Evolutionary conservation across 2,329 filamentous ascomycete genomes (phyloP).

Genomic region (Exophiala bonariae): DNA sequence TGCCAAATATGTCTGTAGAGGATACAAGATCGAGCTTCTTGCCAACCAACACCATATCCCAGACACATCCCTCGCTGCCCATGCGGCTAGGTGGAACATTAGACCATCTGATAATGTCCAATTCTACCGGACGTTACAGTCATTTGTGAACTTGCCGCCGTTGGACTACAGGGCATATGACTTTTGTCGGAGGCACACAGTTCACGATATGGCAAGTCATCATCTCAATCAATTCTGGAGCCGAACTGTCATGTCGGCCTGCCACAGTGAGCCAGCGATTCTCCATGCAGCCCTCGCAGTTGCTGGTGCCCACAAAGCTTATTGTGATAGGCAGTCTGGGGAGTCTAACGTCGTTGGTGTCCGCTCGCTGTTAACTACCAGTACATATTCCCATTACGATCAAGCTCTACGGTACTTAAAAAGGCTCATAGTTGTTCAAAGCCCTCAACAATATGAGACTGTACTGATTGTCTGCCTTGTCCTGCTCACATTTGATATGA

Average conservation of each 20-base stretch:
- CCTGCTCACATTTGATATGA: constrained; percentile 12
- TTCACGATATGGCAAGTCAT: constrained; percentile 10
- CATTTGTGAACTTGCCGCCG: constrained; percentile 2
- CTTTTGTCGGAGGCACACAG: constrained; percentile 7
- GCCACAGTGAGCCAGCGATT: constrained; percentile 6
- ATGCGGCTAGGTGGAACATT: neutral
- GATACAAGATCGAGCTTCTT: constrained; percentile 4
- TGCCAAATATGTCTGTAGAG: constrained; percentile 7
- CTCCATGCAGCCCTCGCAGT: constrained; percentile 11
- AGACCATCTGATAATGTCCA: constrained; percentile 1
- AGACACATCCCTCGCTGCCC: neutral
- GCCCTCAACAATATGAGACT: neutral
- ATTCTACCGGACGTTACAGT: constrained; percentile 12
- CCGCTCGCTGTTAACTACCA: neutral
- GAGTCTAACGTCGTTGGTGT: neutral
- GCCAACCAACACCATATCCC: neutral
- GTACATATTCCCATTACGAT: constrained; percentile 4
- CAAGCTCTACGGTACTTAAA: constrained; percentile 2
- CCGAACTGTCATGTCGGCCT: constrained; percentile 6
- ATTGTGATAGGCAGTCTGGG: neutral
- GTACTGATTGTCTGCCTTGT: constrained; percentile 11
- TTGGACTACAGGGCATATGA: constrained; percentile 8
- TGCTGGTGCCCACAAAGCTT: constrained; percentile 7
- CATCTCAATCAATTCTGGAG: constrained; percentile 12
- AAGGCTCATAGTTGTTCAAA: constrained; percentile 1